A percentile compares a stretch with the other conserved stretches of the same genome.
These are phyloP conservation scores for Goniomonas avonlea DNA, from an alignment of 78 protist genomes.

Conservation along the genomic window DNA sequence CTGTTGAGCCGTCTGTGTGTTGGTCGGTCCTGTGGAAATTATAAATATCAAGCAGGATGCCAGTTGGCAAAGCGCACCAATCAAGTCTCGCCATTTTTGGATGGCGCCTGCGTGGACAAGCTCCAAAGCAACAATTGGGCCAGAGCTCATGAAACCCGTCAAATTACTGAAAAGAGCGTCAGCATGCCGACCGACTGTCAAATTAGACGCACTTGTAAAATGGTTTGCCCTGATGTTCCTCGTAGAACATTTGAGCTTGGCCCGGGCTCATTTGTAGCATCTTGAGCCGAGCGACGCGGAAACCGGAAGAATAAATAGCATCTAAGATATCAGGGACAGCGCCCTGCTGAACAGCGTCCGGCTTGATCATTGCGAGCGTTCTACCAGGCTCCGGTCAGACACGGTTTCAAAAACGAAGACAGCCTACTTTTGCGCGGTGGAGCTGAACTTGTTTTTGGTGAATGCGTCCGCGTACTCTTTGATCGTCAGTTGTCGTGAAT, in stretches of 20 bases:
- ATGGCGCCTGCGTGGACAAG: slow-evolving; percentile 23
- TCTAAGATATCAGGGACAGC: not conserved
- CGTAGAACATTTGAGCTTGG: slow-evolving; percentile 5
- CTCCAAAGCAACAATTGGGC: slow-evolving; percentile 13
- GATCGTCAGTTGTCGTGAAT: slow-evolving; percentile 47
- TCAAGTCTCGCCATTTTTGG: slow-evolving; percentile 20
- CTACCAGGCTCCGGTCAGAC: no score
- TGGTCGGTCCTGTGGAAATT: no score
- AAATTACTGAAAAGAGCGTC: no score
- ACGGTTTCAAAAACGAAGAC: no score
- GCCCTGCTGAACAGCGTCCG: slow-evolving; percentile 10
- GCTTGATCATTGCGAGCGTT: not conserved
- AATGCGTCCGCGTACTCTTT: slow-evolving; percentile 41
- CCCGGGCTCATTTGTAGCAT: not conserved
- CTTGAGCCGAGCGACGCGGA: not conserved
- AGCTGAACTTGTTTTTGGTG: slow-evolving; percentile 5
- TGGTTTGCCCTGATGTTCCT: slow-evolving; percentile 13
- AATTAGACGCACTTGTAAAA: no score
- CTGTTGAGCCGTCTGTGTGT: slow-evolving; percentile 7
- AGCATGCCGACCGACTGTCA: no score
- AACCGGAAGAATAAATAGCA: slow-evolving; percentile 4
- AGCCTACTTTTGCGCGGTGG: not conserved
- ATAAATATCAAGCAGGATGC: no score
- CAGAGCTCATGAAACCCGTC: slow-evolving; percentile 15
- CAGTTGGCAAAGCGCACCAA: no score